Evolutionary conservation across 2,329 filamentous ascomycete species (phyloP), one percentile per base, ranked within the genome.

Genomic region (Amylocarpus encephaloides): DNA sequence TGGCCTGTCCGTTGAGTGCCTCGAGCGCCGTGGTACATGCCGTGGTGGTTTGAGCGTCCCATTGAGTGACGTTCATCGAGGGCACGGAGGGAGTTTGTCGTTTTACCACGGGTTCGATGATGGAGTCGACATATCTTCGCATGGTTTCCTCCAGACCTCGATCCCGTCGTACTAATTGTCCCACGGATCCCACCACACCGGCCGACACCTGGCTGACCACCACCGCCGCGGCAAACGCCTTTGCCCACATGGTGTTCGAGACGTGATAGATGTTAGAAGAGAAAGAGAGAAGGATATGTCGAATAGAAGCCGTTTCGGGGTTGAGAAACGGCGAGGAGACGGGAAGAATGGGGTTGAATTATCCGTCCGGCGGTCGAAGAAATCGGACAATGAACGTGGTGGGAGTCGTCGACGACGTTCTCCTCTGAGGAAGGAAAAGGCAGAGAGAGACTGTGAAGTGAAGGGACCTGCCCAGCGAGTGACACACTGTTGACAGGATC

Each of bases 1-100:
- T 77, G 38, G 82, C 78, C 52, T 75, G 71, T 10, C 68, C 70
- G 12, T 72, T 71, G 43, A 89, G 72, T 22, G 68, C 65, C 2
- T 67, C 65, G 15, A 93, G 72, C 7, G 78, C 74, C 18, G 69
- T 61, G 40, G 69, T 70, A 67, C 88, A 93, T 18, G 83, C 83
- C 10, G 69, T 61, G 30, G 73, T 71, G 6, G 79, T 85, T 39
- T 72, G 65, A 3, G 62, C 59, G 54, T 83, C 71, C 82, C 82
- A 86, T 6, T 72, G 67, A 2, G 74, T 74, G 62, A 76, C 64
- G 67, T 83, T 77, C 18, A 50, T 39, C 12, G n/a, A 29, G 15
- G 42, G 35, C 22, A 51, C 46, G 6, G 46, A 50, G n/a, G 56
- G 6, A 46, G 56, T 45, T 45, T 60, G 55, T 47, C 58, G 60